These are phyloP conservation scores for Emericellopsis atlantica DNA, from an alignment of 2,329 filamentous ascomycete species.

Conservation along the genomic window DNA sequence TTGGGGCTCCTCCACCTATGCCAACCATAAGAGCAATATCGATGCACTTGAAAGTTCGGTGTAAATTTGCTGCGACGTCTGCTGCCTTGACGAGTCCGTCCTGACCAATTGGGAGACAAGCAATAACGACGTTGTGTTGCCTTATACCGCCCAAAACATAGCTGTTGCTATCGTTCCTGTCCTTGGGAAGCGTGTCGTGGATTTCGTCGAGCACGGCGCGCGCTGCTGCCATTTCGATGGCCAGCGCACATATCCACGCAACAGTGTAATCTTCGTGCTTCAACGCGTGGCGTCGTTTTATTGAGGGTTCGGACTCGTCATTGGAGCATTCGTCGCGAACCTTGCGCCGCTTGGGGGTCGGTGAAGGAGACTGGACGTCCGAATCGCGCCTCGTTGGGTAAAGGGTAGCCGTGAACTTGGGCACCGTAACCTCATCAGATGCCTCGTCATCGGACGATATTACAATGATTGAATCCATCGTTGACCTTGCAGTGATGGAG, in stretches of 20 bases:
- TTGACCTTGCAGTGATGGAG: too few species aligned
- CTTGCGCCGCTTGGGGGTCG: too few species aligned
- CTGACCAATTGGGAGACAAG: slow-evolving; percentile 3
- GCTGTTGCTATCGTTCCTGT: slow-evolving; percentile 3
- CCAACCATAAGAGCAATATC: slow-evolving; percentile 10
- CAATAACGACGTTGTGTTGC: slow-evolving; percentile 7
- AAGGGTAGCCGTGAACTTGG: too few species aligned
- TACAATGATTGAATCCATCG: too few species aligned
- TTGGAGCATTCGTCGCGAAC: too few species aligned
- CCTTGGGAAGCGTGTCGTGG: slow-evolving; percentile 1
- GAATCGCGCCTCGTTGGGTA: too few species aligned
- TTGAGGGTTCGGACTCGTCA: too few species aligned
- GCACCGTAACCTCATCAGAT: too few species aligned
- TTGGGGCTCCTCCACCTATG: slow-evolving; percentile 13
- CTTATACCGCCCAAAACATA: slow-evolving; percentile 6
- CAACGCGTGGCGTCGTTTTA: not conserved
- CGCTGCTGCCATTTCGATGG: slow-evolving; percentile 6
- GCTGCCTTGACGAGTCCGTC: slow-evolving; percentile 7
- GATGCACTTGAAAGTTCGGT: slow-evolving; percentile 5
- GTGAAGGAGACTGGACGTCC: too few species aligned
- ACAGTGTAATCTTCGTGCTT: slow-evolving; percentile 6
- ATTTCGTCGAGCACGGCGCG: slow-evolving; percentile 7
- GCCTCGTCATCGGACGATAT: too few species aligned
- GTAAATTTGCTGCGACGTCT: slow-evolving; percentile 4
- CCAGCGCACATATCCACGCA: slow-evolving; percentile 9